phyloP scores from a whole-genome alignment of 768 basidiomycete genomes.

The Tricholoma saponaceum region DNA sequence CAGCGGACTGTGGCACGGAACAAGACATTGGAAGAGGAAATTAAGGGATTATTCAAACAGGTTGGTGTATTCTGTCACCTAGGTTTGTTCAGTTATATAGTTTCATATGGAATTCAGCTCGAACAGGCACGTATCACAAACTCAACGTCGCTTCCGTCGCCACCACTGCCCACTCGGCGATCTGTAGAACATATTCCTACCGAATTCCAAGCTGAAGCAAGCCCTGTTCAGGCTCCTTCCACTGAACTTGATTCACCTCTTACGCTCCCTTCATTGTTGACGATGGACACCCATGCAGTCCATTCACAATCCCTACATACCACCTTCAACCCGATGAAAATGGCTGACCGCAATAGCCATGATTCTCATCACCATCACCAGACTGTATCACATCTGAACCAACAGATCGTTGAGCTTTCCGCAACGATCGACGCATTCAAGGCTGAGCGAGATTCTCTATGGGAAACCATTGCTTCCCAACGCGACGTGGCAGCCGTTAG shows the following conservation, averaged over 20 bases:
- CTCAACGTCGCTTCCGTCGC: background rate
- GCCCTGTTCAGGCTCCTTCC: background rate
- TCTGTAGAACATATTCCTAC: background rate
- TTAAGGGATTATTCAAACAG: constrained; percentile 31
- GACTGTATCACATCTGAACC: constrained; percentile 21
- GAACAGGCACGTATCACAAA: background rate
- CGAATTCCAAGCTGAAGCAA: background rate
- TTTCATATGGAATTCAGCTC: background rate
- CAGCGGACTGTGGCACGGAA: constrained; percentile 37
- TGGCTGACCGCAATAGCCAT: background rate
- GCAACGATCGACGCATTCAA: constrained; percentile 32
- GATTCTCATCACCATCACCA: background rate
- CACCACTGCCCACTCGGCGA: background rate
- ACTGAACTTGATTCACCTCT: background rate
- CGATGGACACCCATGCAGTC: background rate
- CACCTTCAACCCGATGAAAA: background rate
- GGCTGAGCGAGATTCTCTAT: constrained; percentile 29
- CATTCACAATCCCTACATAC: background rate
- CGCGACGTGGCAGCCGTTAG: background rate
- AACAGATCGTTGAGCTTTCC: constrained; percentile 31
- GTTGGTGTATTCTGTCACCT: constrained; percentile 14
- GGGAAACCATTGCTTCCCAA: background rate
- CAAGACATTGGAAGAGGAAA: constrained; percentile 39
- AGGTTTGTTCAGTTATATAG: background rate
- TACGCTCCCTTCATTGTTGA: background rate